Percentiles rank a stretch among this genome's conserved stretches.
These are phyloP conservation scores for Peronospora destructor DNA, from an alignment of 352 stramenopile genomes.

Conservation along the genomic window DNA sequence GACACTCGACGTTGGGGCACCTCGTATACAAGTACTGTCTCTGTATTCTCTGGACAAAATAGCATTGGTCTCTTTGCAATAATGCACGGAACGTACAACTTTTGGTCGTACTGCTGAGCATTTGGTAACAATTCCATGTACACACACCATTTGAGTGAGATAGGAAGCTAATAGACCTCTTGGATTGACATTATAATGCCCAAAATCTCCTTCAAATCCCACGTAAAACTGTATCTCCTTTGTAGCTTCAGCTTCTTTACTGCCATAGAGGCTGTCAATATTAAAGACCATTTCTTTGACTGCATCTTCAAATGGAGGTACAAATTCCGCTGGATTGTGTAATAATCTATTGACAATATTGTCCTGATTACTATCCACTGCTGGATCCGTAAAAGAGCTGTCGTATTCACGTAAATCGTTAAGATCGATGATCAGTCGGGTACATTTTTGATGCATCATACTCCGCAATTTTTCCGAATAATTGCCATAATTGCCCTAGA, in stretches of 20 bases:
- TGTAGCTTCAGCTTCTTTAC: slow-evolving; percentile 58
- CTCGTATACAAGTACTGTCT: slow-evolving; percentile 93
- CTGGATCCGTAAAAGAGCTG: slow-evolving; percentile 63
- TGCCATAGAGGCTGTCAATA: slow-evolving; percentile 70
- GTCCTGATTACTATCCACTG: slow-evolving; percentile 39
- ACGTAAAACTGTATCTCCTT: slow-evolving; percentile 85
- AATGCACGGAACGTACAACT: slow-evolving; percentile 96
- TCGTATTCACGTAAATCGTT: slow-evolving; percentile 90
- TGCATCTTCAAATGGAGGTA: slow-evolving; percentile 78
- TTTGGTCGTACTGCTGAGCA: slow-evolving; percentile 96
- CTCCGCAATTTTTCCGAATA: slow-evolving; percentile 74
- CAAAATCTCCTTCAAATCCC: slow-evolving; percentile 91
- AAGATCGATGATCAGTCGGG: slow-evolving; percentile 81
- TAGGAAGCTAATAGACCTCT: slow-evolving; percentile 87
- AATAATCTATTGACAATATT: slow-evolving; percentile 73
- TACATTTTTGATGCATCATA: slow-evolving; percentile 73
- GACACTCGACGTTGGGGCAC: slow-evolving; percentile 77
- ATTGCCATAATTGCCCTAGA: slow-evolving; percentile 65
- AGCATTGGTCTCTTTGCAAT: slow-evolving; percentile 93
- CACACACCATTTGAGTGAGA: slow-evolving; percentile 93
- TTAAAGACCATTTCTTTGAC: slow-evolving; percentile 80
- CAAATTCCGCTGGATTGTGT: slow-evolving; percentile 74
- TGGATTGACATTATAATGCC: slow-evolving; percentile 89
- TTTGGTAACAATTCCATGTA: slow-evolving; percentile 99
- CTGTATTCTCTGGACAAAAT: slow-evolving; percentile 93